Evolutionary conservation across 768 basidiomycete species (phyloP).

Genomic region (button mushroom (Agaricus bisporus)): DNA sequence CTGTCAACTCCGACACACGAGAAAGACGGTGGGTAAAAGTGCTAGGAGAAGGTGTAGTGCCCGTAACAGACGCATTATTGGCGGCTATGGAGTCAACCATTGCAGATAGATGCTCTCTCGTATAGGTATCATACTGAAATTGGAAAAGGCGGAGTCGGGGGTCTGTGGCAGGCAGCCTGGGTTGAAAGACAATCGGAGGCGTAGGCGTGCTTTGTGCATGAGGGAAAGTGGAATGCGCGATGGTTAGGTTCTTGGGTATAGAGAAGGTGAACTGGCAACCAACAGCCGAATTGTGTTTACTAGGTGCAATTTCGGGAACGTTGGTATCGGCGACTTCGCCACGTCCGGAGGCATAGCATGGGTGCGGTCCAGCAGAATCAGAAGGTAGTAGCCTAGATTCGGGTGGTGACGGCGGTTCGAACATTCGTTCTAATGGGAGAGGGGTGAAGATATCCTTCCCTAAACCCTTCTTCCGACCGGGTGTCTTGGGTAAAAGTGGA

Average conservation of each 20-base stretch:
- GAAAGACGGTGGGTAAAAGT: slow-evolving; percentile 40
- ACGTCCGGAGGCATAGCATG: slow-evolving; percentile 7
- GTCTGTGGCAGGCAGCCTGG: slow-evolving; percentile 45
- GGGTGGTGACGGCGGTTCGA: slow-evolving; percentile 88
- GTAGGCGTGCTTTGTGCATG: slow-evolving; percentile 63
- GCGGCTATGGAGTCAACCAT: slow-evolving; percentile 94
- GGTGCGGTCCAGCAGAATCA: background rate
- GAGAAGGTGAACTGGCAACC: slow-evolving; percentile 73
- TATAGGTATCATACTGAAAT: slow-evolving; percentile 95
- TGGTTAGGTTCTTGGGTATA: slow-evolving; percentile 36
- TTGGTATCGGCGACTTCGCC: slow-evolving; percentile 47
- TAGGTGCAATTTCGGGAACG: slow-evolving; percentile 41
- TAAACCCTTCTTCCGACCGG: slow-evolving; percentile 52
- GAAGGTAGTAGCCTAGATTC: background rate
- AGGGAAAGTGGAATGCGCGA: slow-evolving; percentile 31
- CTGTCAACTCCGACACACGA: slow-evolving; percentile 38
- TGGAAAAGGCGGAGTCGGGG: slow-evolving; percentile 84
- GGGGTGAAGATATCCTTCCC: slow-evolving; percentile 88
- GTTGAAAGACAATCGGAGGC: slow-evolving; percentile 23
- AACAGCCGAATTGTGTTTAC: slow-evolving; percentile 39
- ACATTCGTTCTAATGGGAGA: slow-evolving; percentile 83
- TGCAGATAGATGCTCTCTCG: slow-evolving; percentile 87
- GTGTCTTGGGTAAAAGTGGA: slow-evolving; percentile 60
- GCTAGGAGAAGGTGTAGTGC: slow-evolving; percentile 39
- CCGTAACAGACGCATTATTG: slow-evolving; percentile 59